Percentiles rank a stretch among this genome's conserved stretches.
phyloP scores from a whole-genome alignment of 495 filamentous ascomycete genomes.

The Penicillium goetzii region DNA sequence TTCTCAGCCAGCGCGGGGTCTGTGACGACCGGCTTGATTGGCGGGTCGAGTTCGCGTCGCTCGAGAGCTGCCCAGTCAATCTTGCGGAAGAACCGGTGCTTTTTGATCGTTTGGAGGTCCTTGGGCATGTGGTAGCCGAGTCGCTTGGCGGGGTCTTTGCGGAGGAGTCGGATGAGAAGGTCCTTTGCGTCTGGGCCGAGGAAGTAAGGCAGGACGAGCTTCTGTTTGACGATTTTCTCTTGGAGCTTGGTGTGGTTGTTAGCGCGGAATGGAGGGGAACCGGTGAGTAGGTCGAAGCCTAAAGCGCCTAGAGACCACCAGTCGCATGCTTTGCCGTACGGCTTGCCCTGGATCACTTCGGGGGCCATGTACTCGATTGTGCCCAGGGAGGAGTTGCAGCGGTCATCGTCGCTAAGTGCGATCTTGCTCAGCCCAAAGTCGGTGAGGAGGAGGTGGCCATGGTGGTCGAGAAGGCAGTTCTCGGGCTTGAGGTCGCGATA shows the following conservation, averaged over 20 bases:
- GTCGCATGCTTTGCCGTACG: conserved; percentile 90
- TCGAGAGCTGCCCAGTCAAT: conserved; percentile 90
- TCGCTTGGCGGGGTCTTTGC: conserved; percentile 88
- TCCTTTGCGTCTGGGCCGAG: conserved; percentile 90
- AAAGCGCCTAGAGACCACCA: conserved; percentile 98
- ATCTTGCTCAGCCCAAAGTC: conserved; percentile 98
- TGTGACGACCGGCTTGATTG: conserved; percentile 89
- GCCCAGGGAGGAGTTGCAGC: conserved; percentile 81
- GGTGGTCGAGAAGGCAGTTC: conserved; percentile 89
- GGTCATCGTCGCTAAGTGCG: conserved; percentile 74
- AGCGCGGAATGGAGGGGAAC: conserved; percentile 84
- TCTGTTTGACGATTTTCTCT: conserved; percentile 89
- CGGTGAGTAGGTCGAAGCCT: conserved; percentile 89
- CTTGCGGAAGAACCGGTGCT: conserved; percentile 93
- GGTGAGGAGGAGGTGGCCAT: conserved; percentile 91
- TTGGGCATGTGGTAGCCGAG: conserved; percentile 86
- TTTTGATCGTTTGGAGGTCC: conserved; percentile 83
- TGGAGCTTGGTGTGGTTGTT: conserved; percentile 91
- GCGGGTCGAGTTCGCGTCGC: conserved; percentile 75
- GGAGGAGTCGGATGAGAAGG: conserved; percentile 81
- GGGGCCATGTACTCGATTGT: conserved; percentile 99
- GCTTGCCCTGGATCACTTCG: conserved; percentile 80
- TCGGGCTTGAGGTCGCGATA: conserved; percentile 98
- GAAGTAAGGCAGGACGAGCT: conserved; percentile 84
- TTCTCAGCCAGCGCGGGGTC: conserved; percentile 96